These are phyloP conservation scores for Torulaspora indica DNA, from an alignment of 805 yeast genomes.

Conservation along the genomic window DNA sequence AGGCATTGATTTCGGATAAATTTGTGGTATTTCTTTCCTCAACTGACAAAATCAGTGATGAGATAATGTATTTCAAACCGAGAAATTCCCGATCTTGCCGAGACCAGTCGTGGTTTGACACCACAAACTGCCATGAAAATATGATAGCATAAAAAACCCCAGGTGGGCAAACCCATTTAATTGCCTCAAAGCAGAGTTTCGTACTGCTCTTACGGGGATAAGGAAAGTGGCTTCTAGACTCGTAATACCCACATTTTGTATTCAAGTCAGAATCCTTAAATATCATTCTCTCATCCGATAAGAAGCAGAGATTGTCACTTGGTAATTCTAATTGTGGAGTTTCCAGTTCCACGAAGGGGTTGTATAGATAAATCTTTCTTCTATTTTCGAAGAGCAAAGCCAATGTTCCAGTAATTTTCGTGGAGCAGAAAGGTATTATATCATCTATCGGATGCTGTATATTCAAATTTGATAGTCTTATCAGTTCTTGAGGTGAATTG, in stretches of 20 bases:
- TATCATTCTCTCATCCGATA: conserved; percentile 35
- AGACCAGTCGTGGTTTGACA: background rate
- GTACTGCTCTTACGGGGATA: conserved; percentile 14
- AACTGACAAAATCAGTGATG: conserved; percentile 8
- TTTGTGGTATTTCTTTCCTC: conserved; percentile 1
- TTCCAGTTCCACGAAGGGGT: conserved; percentile 29
- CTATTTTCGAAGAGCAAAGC: conserved; percentile 17
- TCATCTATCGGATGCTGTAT: conserved; percentile 10
- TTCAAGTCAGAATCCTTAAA: conserved; percentile 53
- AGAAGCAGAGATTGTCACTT: conserved; percentile 41
- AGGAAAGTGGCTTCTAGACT: conserved; percentile 14
- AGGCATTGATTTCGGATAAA: conserved; percentile 9
- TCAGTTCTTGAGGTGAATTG: conserved; percentile 26
- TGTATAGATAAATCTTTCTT: conserved; percentile 36
- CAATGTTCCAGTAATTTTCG: conserved; percentile 15
- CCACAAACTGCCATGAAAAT: conserved; percentile 24
- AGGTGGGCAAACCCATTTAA: conserved; percentile 20
- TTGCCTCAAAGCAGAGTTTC: conserved; percentile 20
- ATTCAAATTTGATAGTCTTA: conserved; percentile 14
- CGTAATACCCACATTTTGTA: conserved; percentile 39
- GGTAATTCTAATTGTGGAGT: conserved; percentile 40
- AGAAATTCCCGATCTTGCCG: conserved; percentile 2
- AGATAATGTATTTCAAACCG: conserved; percentile 12
- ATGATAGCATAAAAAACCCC: conserved; percentile 16
- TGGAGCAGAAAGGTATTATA: conserved; percentile 10